phyloP scores from a whole-genome alignment of 2,329 filamentous ascomycete species.

The Cladorrhinum sp. region DNA sequence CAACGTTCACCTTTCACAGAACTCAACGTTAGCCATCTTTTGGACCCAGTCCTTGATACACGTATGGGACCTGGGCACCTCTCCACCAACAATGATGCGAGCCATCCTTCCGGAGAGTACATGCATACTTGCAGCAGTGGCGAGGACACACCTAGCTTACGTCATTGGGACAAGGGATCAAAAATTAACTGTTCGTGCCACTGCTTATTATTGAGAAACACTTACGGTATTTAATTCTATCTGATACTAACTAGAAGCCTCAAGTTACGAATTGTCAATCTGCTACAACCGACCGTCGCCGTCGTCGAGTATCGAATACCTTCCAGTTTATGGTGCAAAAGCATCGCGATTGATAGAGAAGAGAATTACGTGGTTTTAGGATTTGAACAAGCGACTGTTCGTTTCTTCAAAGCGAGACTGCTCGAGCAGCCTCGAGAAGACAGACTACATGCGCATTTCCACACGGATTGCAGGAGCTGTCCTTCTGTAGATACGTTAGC shows the following conservation, averaged over 20 bases:
- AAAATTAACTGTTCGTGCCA: conserved; percentile 36
- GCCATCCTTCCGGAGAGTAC: conserved; percentile 37
- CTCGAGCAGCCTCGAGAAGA: conserved; percentile 37
- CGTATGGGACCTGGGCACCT: conserved; percentile 39
- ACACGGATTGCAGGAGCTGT: conserved; percentile 35
- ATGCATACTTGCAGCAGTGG: conserved; percentile 39
- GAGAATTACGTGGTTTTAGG: conserved; percentile 41
- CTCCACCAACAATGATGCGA: conserved; percentile 34
- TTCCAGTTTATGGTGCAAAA: conserved; percentile 38
- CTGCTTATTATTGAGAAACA: neutral
- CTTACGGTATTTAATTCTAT: too few relatives aligned
- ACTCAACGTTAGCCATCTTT: conserved; percentile 38
- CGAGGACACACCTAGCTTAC: conserved; percentile 37
- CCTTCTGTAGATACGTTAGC: conserved; percentile 39
- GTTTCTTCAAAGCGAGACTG: conserved; percentile 38
- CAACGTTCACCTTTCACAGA: conserved; percentile 38
- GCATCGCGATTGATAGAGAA: conserved; percentile 38
- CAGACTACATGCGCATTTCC: conserved; percentile 34
- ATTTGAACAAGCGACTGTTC: conserved; percentile 39
- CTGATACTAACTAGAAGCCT: neutral
- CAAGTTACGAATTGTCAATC: conserved; percentile 39
- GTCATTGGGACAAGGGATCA: conserved; percentile 41
- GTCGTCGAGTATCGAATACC: conserved; percentile 40
- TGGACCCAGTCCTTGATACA: conserved; percentile 39
- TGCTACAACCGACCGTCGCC: conserved; percentile 31